Evolutionary conservation across 495 filamentous ascomycete genomes (phyloP), one percentile per base, ranked within the genome.

Genomic region (Diplogelasinospora grovesii): DNA sequence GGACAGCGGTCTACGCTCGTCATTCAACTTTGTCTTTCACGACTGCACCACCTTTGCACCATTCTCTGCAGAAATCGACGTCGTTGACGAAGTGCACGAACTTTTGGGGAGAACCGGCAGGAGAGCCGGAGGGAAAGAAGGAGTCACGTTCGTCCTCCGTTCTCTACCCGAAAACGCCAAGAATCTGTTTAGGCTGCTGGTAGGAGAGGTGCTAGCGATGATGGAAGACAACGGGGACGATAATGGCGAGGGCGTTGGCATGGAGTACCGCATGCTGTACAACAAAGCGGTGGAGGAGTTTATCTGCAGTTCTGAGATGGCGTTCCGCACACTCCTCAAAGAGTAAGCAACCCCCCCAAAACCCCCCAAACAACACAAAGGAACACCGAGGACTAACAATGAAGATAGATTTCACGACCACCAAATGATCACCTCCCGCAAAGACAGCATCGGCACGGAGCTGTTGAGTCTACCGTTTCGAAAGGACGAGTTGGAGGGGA

Each of bases 201-300:
- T 97, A 10, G 80, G 75, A 6, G 90, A 96, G 63, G 73, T 95
- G 36, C 61, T 97, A n/a, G 74, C 79, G n/a, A 66, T 72, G 16
- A 70, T 80, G 64, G 78, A 77, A n/a, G 66, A 64, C 1, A 65
- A 53, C 16, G 46, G 21, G 0, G 26, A 54, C 41, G 27, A 49
- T 45, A 24, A 65, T 4, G 69, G 62, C 22, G 60, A 60, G 19
- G 66, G 69, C 68, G 46, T 75, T 61, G 84, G 84, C 1, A 77
- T 98, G 22, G 92, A 97, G 63, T 96, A 95, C 60, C 72, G 85
- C 11, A 75, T 84, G 48, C 66, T 97, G 40, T 98, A 97, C 64
- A 88, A 92, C 55, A 95, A 93, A 60, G 89, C 89, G 13, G 82
- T 88, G 16, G 90, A 95, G 63, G 88, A 96, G 57, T 95, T 98